Percentiles rank a stretch among this genome's conserved stretches.
These are phyloP conservation scores for Penicillium sp. DNA, from an alignment of 2,329 filamentous ascomycete genomes.

Conservation along the genomic window DNA sequence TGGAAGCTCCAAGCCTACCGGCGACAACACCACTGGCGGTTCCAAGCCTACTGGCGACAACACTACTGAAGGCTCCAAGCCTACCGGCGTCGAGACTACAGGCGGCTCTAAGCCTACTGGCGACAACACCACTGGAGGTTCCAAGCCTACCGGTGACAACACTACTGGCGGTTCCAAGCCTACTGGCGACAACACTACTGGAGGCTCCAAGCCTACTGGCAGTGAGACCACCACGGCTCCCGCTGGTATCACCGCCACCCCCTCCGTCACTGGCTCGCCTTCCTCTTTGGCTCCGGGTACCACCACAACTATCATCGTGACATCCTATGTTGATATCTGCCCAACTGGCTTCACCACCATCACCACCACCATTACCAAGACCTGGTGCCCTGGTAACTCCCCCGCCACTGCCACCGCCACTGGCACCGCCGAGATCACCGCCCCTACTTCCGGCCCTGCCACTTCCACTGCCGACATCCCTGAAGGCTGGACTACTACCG, in stretches of 20 bases:
- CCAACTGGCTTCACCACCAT: conserved; percentile 46
- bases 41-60: no score
- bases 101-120: neutral
- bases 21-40: no score
- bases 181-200: neutral
- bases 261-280: conserved; percentile 16
- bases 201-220: conserved; percentile 7
- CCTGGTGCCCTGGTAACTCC: conserved; percentile 36
- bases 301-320: conserved; percentile 41
- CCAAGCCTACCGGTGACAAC: neutral
- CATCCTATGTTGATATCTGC: conserved; percentile 45
- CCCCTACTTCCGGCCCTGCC: conserved; percentile 14
- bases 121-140: neutral
- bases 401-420: conserved; percentile 34
- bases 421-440: conserved; percentile 9
- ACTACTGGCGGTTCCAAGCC: neutral
- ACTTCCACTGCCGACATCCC: conserved; percentile 30
- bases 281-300: conserved; percentile 26
- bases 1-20: no score
- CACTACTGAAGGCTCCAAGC: neutral
- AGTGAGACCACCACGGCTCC: conserved; percentile 9
- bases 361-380: conserved; percentile 41
- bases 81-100: neutral
- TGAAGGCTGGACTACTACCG: conserved; percentile 43
- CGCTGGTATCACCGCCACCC: conserved; percentile 7